Evolutionary conservation across 2,329 filamentous ascomycete species (phyloP).

Genomic region (Xylariaceae sp.): DNA sequence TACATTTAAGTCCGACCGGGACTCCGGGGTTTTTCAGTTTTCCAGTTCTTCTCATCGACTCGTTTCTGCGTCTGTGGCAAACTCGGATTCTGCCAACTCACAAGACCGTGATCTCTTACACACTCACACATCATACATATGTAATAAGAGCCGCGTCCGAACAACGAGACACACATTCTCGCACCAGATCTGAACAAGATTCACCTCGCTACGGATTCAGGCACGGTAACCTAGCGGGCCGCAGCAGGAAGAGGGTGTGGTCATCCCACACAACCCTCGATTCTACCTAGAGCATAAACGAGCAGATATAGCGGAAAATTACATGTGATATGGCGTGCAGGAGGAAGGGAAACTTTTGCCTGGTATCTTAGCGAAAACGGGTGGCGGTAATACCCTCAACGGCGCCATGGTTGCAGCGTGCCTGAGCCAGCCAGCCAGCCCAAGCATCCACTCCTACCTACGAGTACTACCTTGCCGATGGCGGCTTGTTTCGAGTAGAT

Average conservation of each 20-base stretch:
- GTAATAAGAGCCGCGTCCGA: not conserved
- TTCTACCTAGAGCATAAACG: no score
- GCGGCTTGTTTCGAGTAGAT: no score
- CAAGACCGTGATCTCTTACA: not conserved
- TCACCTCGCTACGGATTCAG: not conserved
- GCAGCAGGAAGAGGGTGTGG: no score
- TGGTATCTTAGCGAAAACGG: not conserved
- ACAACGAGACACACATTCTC: not conserved
- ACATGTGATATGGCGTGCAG: not conserved
- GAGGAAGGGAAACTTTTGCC: not conserved
- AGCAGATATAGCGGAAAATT: not conserved
- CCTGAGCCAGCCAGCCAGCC: no score
- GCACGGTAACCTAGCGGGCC: not conserved
- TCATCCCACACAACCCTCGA: no score
- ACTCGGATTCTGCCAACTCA: not conserved
- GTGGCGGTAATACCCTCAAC: not conserved
- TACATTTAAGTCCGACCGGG: not conserved
- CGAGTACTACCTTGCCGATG: no score
- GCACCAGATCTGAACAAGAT: not conserved
- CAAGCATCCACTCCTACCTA: no score
- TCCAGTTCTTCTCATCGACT: no score
- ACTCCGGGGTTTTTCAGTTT: not conserved
- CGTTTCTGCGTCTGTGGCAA: not conserved
- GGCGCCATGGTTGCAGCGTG: not conserved
- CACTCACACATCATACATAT: not conserved